phyloP scores from a whole-genome alignment of 2,329 filamentous ascomycete species.

The Lasiodiplodia theobromae region DNA sequence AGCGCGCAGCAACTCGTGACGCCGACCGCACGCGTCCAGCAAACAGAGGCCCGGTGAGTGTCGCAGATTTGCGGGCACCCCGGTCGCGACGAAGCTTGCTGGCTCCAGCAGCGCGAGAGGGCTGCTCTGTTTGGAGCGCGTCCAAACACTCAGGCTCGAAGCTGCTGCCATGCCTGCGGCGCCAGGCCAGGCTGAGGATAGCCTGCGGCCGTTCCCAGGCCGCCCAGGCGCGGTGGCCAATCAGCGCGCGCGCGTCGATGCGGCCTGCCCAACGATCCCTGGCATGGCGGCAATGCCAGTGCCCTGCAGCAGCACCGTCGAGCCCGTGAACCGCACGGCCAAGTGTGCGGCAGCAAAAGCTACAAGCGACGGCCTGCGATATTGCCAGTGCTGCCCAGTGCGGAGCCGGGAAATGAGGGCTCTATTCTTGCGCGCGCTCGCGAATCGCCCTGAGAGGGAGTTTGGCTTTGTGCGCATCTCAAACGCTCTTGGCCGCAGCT shows the following conservation, averaged over 20 bases:
- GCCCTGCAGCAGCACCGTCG: slow-evolving; percentile 14
- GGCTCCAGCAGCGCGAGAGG: not conserved
- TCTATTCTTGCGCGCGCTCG: slow-evolving; percentile 5
- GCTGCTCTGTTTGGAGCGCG: not conserved
- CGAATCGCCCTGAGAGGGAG: not conserved
- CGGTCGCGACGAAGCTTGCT: slow-evolving; percentile 3
- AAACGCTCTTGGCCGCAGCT: slow-evolving; percentile 14
- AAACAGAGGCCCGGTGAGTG: slow-evolving; percentile 9
- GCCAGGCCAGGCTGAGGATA: not conserved
- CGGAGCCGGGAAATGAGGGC: slow-evolving; percentile 10
- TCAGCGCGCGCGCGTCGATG: not conserved
- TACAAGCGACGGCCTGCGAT: not conserved
- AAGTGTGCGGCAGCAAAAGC: not conserved
- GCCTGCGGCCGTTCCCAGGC: slow-evolving; percentile 9
- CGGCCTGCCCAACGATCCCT: slow-evolving; percentile 4
- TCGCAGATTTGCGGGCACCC: slow-evolving; percentile 5
- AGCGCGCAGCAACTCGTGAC: slow-evolving; percentile 21
- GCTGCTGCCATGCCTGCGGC: not conserved
- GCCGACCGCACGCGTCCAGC: slow-evolving; percentile 19
- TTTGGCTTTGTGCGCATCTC: slow-evolving; percentile 22
- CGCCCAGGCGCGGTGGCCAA: not conserved
- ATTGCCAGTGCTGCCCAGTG: slow-evolving; percentile 7
- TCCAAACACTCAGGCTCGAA: slow-evolving; percentile 8
- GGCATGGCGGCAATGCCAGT: slow-evolving; percentile 7
- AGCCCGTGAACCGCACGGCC: not conserved